Conservation (phyloP, 78 protist species). For the Planoprotostelium fungivorum region DNA sequence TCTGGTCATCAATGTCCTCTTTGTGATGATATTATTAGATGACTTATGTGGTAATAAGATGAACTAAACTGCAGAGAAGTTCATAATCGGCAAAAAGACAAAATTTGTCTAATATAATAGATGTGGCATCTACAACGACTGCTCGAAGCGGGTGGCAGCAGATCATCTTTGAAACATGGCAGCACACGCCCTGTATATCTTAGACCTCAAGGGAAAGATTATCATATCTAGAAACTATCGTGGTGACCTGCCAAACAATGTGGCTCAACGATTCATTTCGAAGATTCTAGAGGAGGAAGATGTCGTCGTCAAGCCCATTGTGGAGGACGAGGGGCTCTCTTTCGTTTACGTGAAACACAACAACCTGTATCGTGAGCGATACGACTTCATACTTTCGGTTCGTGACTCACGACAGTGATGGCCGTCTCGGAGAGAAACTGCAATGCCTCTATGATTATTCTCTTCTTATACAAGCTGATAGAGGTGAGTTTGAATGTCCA, state of each 20-base stretch:
- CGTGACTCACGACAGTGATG: slow-evolving; percentile 51
- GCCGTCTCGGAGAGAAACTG: slow-evolving; percentile 88
- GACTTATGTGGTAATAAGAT: too few species aligned
- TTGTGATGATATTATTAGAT: too few species aligned
- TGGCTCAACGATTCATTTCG: slow-evolving; percentile 50
- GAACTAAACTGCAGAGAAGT: too few species aligned
- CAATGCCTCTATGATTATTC: slow-evolving; percentile 80
- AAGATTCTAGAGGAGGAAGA: slow-evolving; percentile 81
- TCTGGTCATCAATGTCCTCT: too few species aligned
- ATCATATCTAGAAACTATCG: slow-evolving; percentile 85
- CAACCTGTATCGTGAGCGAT: slow-evolving; percentile 77
- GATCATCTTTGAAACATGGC: too few species aligned
- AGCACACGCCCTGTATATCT: slow-evolving; percentile 73
- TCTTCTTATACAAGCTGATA: slow-evolving; percentile 86
- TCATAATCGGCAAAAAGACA: too few species aligned
- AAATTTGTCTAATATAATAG: too few species aligned
- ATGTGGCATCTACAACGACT: too few species aligned
- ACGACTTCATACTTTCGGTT: background rate
- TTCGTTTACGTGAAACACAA: slow-evolving; percentile 86
- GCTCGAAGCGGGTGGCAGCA: too few species aligned
- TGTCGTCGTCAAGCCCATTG: slow-evolving; percentile 71
- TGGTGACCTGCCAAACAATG: slow-evolving; percentile 76
- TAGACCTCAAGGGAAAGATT: slow-evolving; percentile 82
- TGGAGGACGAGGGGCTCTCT: slow-evolving; percentile 80
- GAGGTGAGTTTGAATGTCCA: slow-evolving; percentile 18